These are phyloP conservation scores for Salix udensis DNA, from an alignment of 345 rosid genomes.

Conservation along the genomic window DNA sequence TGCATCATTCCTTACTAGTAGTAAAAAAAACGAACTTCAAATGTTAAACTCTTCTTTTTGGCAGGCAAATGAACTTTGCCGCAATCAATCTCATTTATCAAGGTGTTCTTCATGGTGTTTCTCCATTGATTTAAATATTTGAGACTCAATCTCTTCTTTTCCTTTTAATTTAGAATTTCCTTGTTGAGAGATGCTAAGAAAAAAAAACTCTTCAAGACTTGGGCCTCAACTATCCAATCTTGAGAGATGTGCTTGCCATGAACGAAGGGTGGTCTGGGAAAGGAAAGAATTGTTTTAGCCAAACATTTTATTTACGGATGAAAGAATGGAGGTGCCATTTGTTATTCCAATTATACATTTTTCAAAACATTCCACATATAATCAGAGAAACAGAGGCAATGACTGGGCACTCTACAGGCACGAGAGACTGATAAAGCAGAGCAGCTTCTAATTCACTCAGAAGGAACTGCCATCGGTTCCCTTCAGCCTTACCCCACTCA, in stretches of 20 bases:
- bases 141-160: too few species aligned
- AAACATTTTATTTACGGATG: conserved; percentile 42
- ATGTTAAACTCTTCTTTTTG: too few species aligned
- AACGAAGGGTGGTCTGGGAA: neutral
- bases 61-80: too few species aligned
- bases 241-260: neutral
- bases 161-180: too few species aligned
- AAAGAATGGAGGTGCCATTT: conserved; percentile 39
- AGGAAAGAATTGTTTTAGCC: conserved; percentile 8
- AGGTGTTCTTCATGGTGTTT: too few species aligned
- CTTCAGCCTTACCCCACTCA: conserved; percentile 19
- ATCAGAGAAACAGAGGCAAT: conserved; percentile 38
- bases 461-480: conserved; percentile 10
- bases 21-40: too few species aligned
- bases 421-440: neutral
- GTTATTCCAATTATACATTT: conserved; percentile 49
- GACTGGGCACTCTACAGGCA: conserved; percentile 22
- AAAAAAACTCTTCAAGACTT: too few species aligned
- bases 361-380: conserved; percentile 29
- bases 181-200: too few species aligned
- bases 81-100: too few species aligned
- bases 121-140: too few species aligned
- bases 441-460: conserved; percentile 13
- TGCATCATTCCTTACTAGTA: too few species aligned
- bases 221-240: too few species aligned